Percentiles rank a stretch among this genome's conserved stretches.
Conservation (phyloP, 768 basidiomycete species). For the Coprinopsis strossmayeri region DNA sequence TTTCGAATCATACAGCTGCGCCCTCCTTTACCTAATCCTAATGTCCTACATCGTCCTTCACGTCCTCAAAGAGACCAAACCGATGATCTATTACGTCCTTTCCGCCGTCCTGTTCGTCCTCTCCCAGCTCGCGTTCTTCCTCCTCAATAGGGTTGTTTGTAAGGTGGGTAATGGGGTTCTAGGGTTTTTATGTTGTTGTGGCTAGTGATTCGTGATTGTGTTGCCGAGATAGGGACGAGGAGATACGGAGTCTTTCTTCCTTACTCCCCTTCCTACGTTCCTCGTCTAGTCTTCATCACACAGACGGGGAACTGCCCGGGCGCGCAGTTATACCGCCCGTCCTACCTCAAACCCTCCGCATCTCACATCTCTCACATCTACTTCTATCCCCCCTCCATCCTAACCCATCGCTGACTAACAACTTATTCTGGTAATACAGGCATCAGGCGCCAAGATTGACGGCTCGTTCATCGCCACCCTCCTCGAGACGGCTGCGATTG, state of each 20-base stretch:
- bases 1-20: constrained; percentile 20
- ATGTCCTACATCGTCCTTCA: constrained; percentile 79
- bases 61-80: constrained; percentile 72
- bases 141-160: constrained; percentile 77
- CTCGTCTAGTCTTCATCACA: no score
- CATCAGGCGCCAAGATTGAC: constrained; percentile 66
- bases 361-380: not conserved
- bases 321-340: no score
- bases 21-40: constrained; percentile 60
- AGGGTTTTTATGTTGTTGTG: not conserved
- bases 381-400: not conserved
- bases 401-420: not conserved
- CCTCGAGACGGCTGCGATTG: constrained; percentile 71
- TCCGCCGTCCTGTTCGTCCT: constrained; percentile 74
- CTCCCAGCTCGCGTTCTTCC: constrained; percentile 77
- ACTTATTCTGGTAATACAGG: constrained; percentile 25
- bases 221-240: no score
- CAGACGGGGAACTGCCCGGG: no score
- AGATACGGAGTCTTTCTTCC: no score
- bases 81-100: constrained; percentile 72
- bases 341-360: not conserved
- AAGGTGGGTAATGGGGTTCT: constrained; percentile 24
- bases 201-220: not conserved
- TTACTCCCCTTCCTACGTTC: no score
- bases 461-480: constrained; percentile 84